Base-by-base conservation (phyloP, 1,284 basidiomycete species). In the Leccinum variabile region DNA sequence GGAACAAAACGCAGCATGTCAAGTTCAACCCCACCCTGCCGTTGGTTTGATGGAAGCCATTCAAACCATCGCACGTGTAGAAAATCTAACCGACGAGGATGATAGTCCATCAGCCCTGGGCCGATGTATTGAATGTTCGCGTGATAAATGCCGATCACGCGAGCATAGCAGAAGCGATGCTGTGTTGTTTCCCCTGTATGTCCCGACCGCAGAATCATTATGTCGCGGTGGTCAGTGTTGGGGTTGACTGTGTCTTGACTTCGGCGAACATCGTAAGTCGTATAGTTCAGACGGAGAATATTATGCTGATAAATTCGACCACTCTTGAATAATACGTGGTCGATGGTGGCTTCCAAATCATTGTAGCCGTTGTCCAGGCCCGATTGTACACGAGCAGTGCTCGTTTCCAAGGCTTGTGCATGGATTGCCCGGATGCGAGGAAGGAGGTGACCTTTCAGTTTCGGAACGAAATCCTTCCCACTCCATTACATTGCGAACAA, bases 171-270 rank as follows among this genome's bases (percentile, higher is more conserved):
- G 46, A 54, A 50, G 33, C 10, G 52, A 25, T 35, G 11, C 33
- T 13, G 10, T 46, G 13, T 18, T 25, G 7, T 22, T 9, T 18
- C 30, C 50, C 22, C 25, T 25, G 13, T 28, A 25, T 11, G 13
- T 52, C 18, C 54, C 22, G 18, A 6, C 18, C 14, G 18, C 22
- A 60, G 54, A 5, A 69, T 18, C 62, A 67, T 64, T n/a, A 69
- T 56, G 30, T 69, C 18, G 9, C 46, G 22, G 28, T 59, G 64
- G 10, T 22, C 10, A 0, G 54, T 60, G 6, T 55, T 25, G 18
- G 64, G 60, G 49, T 70, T 70, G 49, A 71, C 32, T 2, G 58
- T 54, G 49, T 72, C 68, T 41, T 65, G 65, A 5, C 30, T 50
- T 4, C 61, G 32, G 8, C 50, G 32, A 18, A 64, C n/a, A 35